Percentiles rank a stretch among this genome's conserved stretches.
Conservation (phyloP, 257 asterid genomes). For the Nicotiana knightiana region DNA sequence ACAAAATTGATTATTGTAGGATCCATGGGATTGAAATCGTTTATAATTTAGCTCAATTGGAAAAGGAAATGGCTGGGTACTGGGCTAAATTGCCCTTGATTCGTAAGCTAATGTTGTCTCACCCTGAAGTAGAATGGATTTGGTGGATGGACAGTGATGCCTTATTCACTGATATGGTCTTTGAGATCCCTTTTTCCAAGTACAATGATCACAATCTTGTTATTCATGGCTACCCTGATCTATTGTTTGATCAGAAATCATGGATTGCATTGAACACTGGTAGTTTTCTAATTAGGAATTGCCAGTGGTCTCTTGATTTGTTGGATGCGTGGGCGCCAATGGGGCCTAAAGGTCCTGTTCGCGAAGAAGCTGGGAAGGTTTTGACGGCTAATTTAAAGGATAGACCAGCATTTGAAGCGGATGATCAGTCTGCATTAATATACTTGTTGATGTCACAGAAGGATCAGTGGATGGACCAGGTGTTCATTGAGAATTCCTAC, state of each 20-base stretch:
- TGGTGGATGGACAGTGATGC: conserved; percentile 99
- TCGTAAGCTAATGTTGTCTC: conserved; percentile 79
- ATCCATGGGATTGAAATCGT: conserved; percentile 91
- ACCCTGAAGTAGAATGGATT: conserved; percentile 94
- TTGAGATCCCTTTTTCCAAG: conserved; percentile 63
- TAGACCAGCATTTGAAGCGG: conserved; percentile 89
- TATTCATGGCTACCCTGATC: conserved; percentile 75
- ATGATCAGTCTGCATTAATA: conserved; percentile 89
- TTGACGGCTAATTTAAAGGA: conserved; percentile 84
- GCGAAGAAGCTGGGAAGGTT: conserved; percentile 84
- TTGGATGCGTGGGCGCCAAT: conserved; percentile 93
- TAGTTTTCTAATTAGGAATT: conserved; percentile 72
- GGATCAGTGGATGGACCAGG: conserved; percentile 67
- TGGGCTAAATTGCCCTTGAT: conserved; percentile 89
- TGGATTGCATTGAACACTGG: conserved; percentile 93
- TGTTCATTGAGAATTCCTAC: conserved; percentile 73
- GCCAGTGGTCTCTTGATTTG: conserved; percentile 95
- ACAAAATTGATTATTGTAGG: conserved; percentile 91
- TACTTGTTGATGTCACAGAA: conserved; percentile 63
- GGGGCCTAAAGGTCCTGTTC: conserved; percentile 86
- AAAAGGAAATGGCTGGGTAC: conserved; percentile 78
- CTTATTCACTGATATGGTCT: conserved; percentile 76
- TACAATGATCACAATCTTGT: conserved; percentile 62
- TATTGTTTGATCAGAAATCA: conserved; percentile 71
- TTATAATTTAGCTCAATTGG: conserved; percentile 88